Evolutionary conservation across 306 rosid species (phyloP).

Genomic region (Sechiopsis laciniata): DNA sequence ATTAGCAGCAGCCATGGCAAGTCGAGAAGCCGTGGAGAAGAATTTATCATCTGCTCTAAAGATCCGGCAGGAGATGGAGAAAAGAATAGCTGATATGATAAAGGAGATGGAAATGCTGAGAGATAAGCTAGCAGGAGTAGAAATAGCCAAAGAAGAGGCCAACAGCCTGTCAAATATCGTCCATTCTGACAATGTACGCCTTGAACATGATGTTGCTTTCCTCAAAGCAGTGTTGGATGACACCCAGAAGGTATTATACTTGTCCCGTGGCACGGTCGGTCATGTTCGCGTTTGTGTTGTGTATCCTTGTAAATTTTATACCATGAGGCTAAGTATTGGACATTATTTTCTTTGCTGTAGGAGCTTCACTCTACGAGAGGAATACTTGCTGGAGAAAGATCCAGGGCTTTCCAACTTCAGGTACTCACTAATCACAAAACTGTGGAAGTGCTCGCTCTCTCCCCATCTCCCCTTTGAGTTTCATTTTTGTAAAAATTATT

Average conservation of each 20-base stretch:
- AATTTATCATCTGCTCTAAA: constrained; percentile 51
- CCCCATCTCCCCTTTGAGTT: no score
- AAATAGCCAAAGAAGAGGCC: constrained; percentile 80
- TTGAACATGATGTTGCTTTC: constrained; percentile 96
- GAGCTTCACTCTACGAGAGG: constrained; percentile 97
- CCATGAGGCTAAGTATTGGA: neutral
- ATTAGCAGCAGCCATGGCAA: constrained; percentile 59
- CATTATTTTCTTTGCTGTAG: constrained; percentile 29
- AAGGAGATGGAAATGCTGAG: constrained; percentile 69
- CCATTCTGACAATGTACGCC: constrained; percentile 89
- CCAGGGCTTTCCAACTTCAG: constrained; percentile 91
- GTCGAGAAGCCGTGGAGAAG: constrained; percentile 73
- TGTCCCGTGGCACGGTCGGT: neutral
- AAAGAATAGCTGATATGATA: constrained; percentile 42
- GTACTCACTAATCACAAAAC: constrained; percentile 28
- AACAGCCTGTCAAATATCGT: constrained; percentile 72
- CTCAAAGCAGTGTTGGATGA: constrained; percentile 96
- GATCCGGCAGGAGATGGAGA: constrained; percentile 72
- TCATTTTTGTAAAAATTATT: no score
- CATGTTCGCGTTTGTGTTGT: neutral
- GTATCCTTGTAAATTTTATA: neutral
- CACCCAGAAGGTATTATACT: constrained; percentile 68
- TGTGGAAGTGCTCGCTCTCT: neutral
- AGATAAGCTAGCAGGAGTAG: constrained; percentile 69
- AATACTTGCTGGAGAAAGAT: constrained; percentile 84